Evolutionary conservation across 352 stramenopile genomes (phyloP), one percentile per base, ranked within the genome.

Genomic region (Pseudoperonospora humuli): DNA sequence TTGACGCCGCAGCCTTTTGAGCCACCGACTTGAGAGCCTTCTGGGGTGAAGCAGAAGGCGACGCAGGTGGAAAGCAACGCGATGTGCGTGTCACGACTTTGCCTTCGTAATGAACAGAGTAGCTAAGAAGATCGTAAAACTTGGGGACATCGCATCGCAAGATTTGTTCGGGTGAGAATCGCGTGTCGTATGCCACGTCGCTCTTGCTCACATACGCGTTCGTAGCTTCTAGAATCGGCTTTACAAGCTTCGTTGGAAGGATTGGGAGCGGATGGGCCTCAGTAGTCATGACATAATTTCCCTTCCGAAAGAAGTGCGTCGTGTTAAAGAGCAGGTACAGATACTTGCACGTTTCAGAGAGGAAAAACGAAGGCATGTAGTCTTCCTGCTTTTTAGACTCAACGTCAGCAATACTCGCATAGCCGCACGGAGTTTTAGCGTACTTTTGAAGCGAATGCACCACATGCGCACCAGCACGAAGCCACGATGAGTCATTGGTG

Each of bases 341-440:
- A 64, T 99, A 99, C 64, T 99, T 99, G 61, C 96, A 85, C 9
- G 96, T 99, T 69, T 99, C 97, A 8, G 88, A 97, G 0, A 99
- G 74, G 57, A 99, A 99, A 57, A 98, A 99, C 5, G 86, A 98
- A 33, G 95, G 95, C 97, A 99, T 99, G 53, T 95, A 84, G 52
- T 99, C 86, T 13, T 96, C 73, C 34, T 98, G 77, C 70, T 75
- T 46, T 61, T 89, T 75, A 7, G 74, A 84, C 45, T 93, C 71
- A 10, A 97, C 70, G 54, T 97, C 74, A 7, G 56, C 59, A 32
- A 93, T 83, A 15, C 77, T 93, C 26, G 92, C 91, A 61, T 96
- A 98, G 6, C 95, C 96, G 52, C 96, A 99, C 23, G 68, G 69
- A 1, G 86, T 94, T 48, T 84, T 89, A n/a, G 81, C 77, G 47